Base-by-base conservation (phyloP, 192 early-diverging fungal species). In the Rhizophlyctis rosea region DNA sequence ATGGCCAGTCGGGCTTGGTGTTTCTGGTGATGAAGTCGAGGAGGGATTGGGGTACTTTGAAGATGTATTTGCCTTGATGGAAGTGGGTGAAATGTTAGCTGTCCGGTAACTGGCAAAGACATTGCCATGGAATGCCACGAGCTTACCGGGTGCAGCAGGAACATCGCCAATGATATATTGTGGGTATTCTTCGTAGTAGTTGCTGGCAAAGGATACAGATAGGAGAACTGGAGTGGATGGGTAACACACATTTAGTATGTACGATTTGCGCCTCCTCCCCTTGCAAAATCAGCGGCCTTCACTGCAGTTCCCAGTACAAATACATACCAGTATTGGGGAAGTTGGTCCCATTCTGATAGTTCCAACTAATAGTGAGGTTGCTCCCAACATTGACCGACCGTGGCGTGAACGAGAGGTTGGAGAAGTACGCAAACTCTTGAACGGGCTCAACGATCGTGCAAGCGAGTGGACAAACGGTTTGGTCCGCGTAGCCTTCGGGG, bases 181-280 rank as follows among this genome's bases (percentile, higher is more conserved):
- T 16, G 65, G 65, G 18, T 21, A 27, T 50, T 51, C 65, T 39
- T 67, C 65, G 34, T 57, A 67, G 48, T 67, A 67, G 34, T 67
- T 47, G 28, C 54, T 57, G 36, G 56, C 24, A 47, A 67, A 67
- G 1, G 34, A 67, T 29, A 67, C 49, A 1, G 65, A 67, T 3
- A 67, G 56, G 24, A 51, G 18, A 24, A 67, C 65, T 67, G 35
- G 34, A 1, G 16, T 44, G 9, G 7, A 18, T 44, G n/a, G n/a
- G n/a, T n/a, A n/a, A n/a, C n/a, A n/a, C n/a, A n/a, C n/a, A n/a
- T n/a, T n/a, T n/a, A n/a, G n/a, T n/a, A n/a, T n/a, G n/a, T n/a
- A n/a, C n/a, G n/a, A n/a, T n/a, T n/a, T n/a, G n/a, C n/a, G n/a
- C n/a, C n/a, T n/a, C n/a, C n/a, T n/a, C n/a, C n/a, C n/a, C n/a